Evolutionary conservation across 2,329 filamentous ascomycete species (phyloP), one percentile per base, ranked within the genome.

Genomic region (Fusarium clavum): DNA sequence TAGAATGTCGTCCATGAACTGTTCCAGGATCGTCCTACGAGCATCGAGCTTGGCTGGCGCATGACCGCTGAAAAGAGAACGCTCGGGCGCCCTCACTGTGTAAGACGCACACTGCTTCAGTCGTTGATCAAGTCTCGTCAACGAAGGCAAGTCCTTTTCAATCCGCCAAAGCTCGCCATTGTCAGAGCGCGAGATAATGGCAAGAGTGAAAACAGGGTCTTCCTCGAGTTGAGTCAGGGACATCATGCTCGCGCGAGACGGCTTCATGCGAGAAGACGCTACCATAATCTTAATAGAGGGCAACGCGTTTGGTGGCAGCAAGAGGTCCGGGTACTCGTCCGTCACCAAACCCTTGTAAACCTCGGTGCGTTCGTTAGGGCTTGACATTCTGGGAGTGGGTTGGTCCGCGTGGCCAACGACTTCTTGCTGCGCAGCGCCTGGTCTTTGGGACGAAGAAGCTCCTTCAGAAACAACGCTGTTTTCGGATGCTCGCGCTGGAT

Each of bases 1-100:
- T 18, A 98, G 83, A 57, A 98, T 85, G 64, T 91, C 89, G 48
- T 97, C 93, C 76, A 98, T 90, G 78, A 98, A 99, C 11, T 87
- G 83, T 72, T 98, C 93, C 51, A 99, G 83, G 1, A 93, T 93
- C 25, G 86, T 83, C 69, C 95, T 90, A 67, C 96, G 90, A 20
- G 94, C 92, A 81, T 99, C 96, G 49, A 99, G 88, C 78, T 95
- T 97, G 9, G 94, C 94, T 7, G 96, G 96, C 5, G 96, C 93
- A 80, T 99, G 95, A 0, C 96, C 96, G 67, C 86, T 94, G 79
- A 99, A 99, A 7, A 99, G 83, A 6, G 90, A 90, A 68, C 92
- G 88, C 69, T 99, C 96, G 0, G 96, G 96, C 4, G 94, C 88
- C 77, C 85, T 94, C 13, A 90, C 92, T 13, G 87, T 88, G 75